Base-by-base conservation (phyloP, 495 filamentous ascomycete species). In the Penicillium daleae region DNA sequence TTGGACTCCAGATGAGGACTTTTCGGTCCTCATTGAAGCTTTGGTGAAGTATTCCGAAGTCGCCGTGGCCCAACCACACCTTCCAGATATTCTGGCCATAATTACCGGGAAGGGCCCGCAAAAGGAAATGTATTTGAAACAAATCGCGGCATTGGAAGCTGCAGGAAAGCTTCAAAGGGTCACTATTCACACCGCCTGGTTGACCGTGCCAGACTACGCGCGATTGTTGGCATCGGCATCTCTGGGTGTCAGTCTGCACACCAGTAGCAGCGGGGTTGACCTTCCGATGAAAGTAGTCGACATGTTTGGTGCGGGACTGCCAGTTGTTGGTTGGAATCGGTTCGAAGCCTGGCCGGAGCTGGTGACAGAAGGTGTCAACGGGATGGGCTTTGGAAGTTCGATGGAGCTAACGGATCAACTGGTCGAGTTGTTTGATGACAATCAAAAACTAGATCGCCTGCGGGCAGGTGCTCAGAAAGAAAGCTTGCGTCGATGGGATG, bases 281-380 rank as follows among this genome's bases (percentile, higher is more conserved):
- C 77, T 99, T 24, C 95, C 95, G 0, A 99, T 99, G 95, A 99
- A 99, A 77, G 93, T 99, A 8, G 93, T 99, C 6, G 95, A 99
- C 68, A 95, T 99, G 91, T 97, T 98, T 70, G 95, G 95, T 0
- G 89, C 92, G 0, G 95, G 95, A 0, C 75, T 99, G 55, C 95
- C 95, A 0, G 96, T 99, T 4, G 89, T 87, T 2, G 95, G 92
- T 22, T 97, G 92, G 85, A 82, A 78, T 22, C 83, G 82, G 8
- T 97, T 93, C 66, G 86, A 92, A 71, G 92, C 92, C 54, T 97
- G 94, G 85, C 83, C 85, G 21, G 93, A 97, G 77, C 75, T 97
- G 56, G 90, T 97, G 4, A 88, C 82, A 22, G 92, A 97, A 68
- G 90, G 89, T n/a, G 81, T 87, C 21, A 97, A 97, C 72, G 93